These are phyloP conservation scores for Ophiocordyceps camponoti-leonardi DNA, from an alignment of 2,329 filamentous ascomycete genomes.

Conservation along the genomic window DNA sequence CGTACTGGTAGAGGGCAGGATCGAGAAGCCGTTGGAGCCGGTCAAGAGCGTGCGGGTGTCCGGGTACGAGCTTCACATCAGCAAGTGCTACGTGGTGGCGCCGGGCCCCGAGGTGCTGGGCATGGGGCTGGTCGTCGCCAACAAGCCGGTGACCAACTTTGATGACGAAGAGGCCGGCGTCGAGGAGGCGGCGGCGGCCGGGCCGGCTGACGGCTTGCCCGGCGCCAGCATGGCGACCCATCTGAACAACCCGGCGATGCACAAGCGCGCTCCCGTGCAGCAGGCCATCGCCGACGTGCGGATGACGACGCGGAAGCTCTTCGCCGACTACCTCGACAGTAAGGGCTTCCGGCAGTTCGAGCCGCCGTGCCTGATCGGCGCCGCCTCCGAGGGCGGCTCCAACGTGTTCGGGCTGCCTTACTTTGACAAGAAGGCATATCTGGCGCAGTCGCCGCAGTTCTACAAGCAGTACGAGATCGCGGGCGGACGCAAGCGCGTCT, in stretches of 20 bases:
- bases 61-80: conserved; percentile 73
- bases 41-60: conserved; percentile 76
- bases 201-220: conserved; percentile 32
- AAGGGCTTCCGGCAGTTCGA: conserved; percentile 71
- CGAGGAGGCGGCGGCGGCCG: conserved; percentile 25
- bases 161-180: conserved; percentile 34
- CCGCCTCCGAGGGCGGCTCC: conserved; percentile 80
- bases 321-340: conserved; percentile 61
- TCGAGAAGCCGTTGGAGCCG: conserved; percentile 69
- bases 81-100: conserved; percentile 65
- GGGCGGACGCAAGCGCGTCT: conserved; percentile 60
- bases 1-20: conserved; percentile 61
- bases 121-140: conserved; percentile 38
- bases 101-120: conserved; percentile 39
- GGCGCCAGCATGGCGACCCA: conserved; percentile 70
- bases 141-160: conserved; percentile 37
- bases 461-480: conserved; percentile 82
- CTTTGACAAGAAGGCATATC: conserved; percentile 67
- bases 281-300: conserved; percentile 52
- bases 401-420: conserved; percentile 86
- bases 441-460: conserved; percentile 70
- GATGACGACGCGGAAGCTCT: conserved; percentile 48
- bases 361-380: conserved; percentile 74
- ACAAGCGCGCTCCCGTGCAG: conserved; percentile 80
- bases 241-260: conserved; percentile 82